Conservation (phyloP, 176 grass and related monocot species). For the Tillandsia fasciculata region DNA sequence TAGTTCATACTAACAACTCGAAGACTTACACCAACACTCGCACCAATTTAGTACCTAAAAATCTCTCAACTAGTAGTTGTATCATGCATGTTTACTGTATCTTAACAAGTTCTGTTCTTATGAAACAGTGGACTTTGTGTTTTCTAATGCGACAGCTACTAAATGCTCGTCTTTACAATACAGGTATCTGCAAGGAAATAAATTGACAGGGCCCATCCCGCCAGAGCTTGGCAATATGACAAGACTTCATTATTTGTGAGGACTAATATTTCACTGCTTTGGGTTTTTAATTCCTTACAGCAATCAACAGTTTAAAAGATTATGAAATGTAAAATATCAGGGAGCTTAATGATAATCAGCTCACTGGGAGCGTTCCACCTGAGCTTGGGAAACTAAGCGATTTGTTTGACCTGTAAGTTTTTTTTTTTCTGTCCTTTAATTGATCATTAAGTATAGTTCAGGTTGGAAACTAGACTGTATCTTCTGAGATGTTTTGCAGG, state of each 20-base stretch:
- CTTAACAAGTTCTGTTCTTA: too few species aligned
- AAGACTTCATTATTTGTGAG: conserved; percentile 94
- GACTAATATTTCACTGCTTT: background rate
- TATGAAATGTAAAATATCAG: conserved; percentile 33
- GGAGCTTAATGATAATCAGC: conserved; percentile 86
- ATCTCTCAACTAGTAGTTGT: too few species aligned
- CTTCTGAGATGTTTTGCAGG: conserved; percentile 24
- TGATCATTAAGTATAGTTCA: background rate
- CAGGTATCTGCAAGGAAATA: conserved; percentile 88
- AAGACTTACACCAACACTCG: too few species aligned
- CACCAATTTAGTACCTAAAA: too few species aligned
- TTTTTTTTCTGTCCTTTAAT: background rate
- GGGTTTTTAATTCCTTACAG: background rate
- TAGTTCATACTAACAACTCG: too few species aligned
- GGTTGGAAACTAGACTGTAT: background rate
- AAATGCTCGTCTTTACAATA: background rate
- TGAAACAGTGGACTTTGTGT: too few species aligned
- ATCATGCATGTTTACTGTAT: too few species aligned
- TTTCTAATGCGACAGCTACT: too few species aligned
- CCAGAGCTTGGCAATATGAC: conserved; percentile 94
- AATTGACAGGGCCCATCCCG: conserved; percentile 62
- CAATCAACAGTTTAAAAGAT: background rate
- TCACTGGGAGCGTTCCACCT: conserved; percentile 69
- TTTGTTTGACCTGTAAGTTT: conserved; percentile 81
- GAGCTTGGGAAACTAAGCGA: conserved; percentile 87